Evolutionary conservation across 2,329 filamentous ascomycete species (phyloP).

Genomic region (Pseudogymnoascus sp.): DNA sequence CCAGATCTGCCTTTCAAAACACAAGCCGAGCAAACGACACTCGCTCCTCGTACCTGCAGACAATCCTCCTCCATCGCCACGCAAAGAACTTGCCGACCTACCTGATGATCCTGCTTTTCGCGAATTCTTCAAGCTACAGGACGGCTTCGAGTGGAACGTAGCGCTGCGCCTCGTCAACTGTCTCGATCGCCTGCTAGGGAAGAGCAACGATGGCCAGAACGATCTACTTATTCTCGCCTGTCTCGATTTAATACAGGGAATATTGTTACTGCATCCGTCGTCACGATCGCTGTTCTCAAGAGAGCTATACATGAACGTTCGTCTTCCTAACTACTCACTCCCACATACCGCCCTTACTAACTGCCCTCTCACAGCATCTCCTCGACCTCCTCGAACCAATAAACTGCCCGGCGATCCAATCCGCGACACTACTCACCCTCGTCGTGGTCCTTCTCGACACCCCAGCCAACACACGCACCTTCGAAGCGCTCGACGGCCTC

Average conservation of each 20-base stretch:
- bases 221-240: slow-evolving; percentile 83
- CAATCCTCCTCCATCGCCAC: slow-evolving; percentile 33
- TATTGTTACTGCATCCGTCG: slow-evolving; percentile 80
- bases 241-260: slow-evolving; percentile 81
- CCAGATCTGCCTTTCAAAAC: slow-evolving; percentile 69
- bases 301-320: slow-evolving; percentile 88
- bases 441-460: slow-evolving; percentile 82
- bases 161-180: slow-evolving; percentile 77
- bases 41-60: slow-evolving; percentile 26
- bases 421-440: slow-evolving; percentile 78
- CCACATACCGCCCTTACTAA: not conserved
- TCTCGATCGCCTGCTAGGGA: slow-evolving; percentile 77
- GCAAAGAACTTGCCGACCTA: slow-evolving; percentile 61
- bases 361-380: slow-evolving; percentile 51
- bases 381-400: slow-evolving; percentile 89
- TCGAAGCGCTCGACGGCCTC: slow-evolving; percentile 85
- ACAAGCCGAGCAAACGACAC: slow-evolving; percentile 20
- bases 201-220: slow-evolving; percentile 72
- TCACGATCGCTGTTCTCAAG: slow-evolving; percentile 80
- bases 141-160: slow-evolving; percentile 97
- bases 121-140: slow-evolving; percentile 94
- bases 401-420: slow-evolving; percentile 88
- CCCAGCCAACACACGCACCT: slow-evolving; percentile 81
- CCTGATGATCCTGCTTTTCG: slow-evolving; percentile 79
- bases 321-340: slow-evolving; percentile 24